Base-by-base conservation (phyloP, 169 alveolate species). In the Cystoisospora suis region DNA sequence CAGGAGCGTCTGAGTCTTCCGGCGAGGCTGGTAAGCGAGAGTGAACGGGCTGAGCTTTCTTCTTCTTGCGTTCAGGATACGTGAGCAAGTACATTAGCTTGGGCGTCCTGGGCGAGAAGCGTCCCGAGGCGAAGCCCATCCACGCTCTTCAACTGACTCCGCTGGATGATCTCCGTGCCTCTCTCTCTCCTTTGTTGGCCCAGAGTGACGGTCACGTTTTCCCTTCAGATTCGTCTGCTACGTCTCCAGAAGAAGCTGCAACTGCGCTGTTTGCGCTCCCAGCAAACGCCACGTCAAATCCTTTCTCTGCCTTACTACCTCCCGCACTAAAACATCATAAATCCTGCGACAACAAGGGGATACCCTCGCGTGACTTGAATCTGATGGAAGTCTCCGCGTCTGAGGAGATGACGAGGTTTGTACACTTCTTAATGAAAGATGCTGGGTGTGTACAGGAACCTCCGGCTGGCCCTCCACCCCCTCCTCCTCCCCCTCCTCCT, bases 61-160 rank as follows among this genome's bases (percentile, higher is more conserved):
- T 75, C 49, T 59, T 81, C 83, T 7, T 65, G 36, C 53, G 56
- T 69, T 46, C 77, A 86, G 91, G 92, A 15, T 85, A 90, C 65
- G n/a, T 88, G n/a, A 12, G 38, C 49, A 77, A 81, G 34, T 36
- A 65, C 56, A 91, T 85, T 6, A 40, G 89, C 34, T 34, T 91
- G 75, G 94, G 94, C 23, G 36, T 46, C 32, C 79, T 91, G 27
- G 91, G 94, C 20, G 81, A 47, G 36, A 83, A 86, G 80, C 83
- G 80, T 17, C 87, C 88, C n/a, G 53, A 85, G 15, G 81, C 42
- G 69, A 91, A 83, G 53, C 80, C 91, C 5, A 45, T 91, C 42
- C 91, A 86, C 72, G 94, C 94, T 0, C 88, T 90, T 29, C 91
- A 90, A 70, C 75, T 90, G 77, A 80, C 72, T 58, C 91, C 94